Base-by-base conservation (phyloP, 2,329 filamentous ascomycete genomes). In the Basipetospora chlamydospora region DNA sequence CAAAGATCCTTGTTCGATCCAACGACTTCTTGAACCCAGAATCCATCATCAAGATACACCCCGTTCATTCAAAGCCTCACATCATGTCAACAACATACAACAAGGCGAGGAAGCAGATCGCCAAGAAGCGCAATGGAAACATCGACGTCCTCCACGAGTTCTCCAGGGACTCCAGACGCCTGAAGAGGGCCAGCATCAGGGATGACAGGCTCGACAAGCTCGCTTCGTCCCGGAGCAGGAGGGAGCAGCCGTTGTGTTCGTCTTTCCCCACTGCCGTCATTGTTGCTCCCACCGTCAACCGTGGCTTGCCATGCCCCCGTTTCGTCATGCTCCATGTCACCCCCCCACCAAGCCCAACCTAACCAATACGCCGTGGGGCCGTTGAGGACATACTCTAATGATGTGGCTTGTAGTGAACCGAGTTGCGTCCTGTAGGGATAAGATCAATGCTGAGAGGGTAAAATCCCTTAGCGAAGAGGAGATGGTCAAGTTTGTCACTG, bases 51-150 rank as follows among this genome's bases (percentile, higher is more conserved):
- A 15, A 15, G n/a, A 31, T 11, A 20, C 22, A 17, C 4, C 15
- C 13, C 15, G 17, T 15, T 5, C 8, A 22, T 20, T 9, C 33
- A 6, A 16, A 35, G 15, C 13, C n/a, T 22, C 26, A 37, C 49
- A 17, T 23, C 22, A 93, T 93, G 86, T 72, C 83, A 11, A 80
- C 76, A 52, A 73, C 78, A 30, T 61, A 95, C 6, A 63, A 74
- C 44, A 96, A 95, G 55, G 81, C 90, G 15, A 74, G 81, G 43
- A 96, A 96, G 62, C 76, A 85, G 44, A 88, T 96, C 44, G 65
- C 76, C 23, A 94, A 93, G 64, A 95, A 95, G 69, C 76, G 80
- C 46, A 74, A 76, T 44, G 75, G 76, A 15, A 74, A 76, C 26
- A 69, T 84, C 32, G 77, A 78, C 21, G 69, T 79, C 10, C 67